phyloP scores from a whole-genome alignment of 768 basidiomycete species.

The Podaxis sp. region DNA sequence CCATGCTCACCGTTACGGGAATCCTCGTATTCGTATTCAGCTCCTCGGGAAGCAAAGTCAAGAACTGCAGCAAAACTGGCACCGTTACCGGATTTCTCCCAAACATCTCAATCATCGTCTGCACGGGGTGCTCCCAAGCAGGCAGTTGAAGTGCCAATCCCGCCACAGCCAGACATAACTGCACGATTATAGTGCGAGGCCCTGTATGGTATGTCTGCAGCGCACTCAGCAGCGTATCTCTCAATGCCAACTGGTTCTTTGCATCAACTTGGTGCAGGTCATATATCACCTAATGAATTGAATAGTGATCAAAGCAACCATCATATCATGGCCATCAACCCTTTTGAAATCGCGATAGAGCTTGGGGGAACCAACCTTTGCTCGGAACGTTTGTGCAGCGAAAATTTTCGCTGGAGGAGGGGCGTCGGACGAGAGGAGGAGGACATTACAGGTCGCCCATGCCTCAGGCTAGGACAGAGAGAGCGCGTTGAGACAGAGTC shows the following conservation, averaged over 20 bases:
- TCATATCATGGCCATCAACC: slow-evolving; percentile 5
- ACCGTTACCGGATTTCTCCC: slow-evolving; percentile 84
- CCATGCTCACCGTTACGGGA: slow-evolving; percentile 71
- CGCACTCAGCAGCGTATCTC: slow-evolving; percentile 82
- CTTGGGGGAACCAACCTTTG: slow-evolving; percentile 62
- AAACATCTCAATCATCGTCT: slow-evolving; percentile 77
- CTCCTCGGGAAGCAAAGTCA: slow-evolving; percentile 91
- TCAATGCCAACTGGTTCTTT: slow-evolving; percentile 68
- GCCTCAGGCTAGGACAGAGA: slow-evolving; percentile 84
- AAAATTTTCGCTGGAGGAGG: slow-evolving; percentile 83
- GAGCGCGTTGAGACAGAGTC: slow-evolving; percentile 55
- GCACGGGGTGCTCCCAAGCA: slow-evolving; percentile 78
- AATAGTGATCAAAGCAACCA: slow-evolving; percentile 23
- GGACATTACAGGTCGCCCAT: slow-evolving; percentile 92
- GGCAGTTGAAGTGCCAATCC: slow-evolving; percentile 89
- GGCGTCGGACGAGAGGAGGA: slow-evolving; percentile 77
- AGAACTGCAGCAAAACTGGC: slow-evolving; percentile 79
- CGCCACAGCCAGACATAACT: slow-evolving; percentile 85
- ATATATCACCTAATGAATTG: slow-evolving; percentile 80
- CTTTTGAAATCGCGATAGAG: slow-evolving; percentile 9
- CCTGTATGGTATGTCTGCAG: slow-evolving; percentile 70
- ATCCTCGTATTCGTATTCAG: slow-evolving; percentile 78
- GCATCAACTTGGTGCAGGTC: slow-evolving; percentile 86
- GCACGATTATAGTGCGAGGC: slow-evolving; percentile 79
- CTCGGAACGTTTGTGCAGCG: slow-evolving; percentile 93